Evolutionary conservation across 2,329 filamentous ascomycete species (phyloP), one percentile per base, ranked within the genome.

Genomic region (Diaporthe australafricana): DNA sequence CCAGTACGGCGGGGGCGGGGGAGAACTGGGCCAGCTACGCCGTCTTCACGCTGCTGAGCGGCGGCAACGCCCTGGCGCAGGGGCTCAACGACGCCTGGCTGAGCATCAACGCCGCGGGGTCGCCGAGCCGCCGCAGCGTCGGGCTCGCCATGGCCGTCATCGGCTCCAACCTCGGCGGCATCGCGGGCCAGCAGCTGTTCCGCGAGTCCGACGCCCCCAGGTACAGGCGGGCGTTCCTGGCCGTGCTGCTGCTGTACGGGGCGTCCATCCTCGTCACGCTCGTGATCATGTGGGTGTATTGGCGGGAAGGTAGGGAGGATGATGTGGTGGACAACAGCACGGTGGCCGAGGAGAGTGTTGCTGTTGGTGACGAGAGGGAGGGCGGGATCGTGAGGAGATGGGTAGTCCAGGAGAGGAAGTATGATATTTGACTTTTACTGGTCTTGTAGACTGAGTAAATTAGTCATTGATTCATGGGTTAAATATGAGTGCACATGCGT

Each of bases 101-200:
- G 20, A 74, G 47, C 50, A 73, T 72, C 60, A 75, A 73, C 38
- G 69, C 72, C 11, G 45, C 40, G 17, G 60, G 27, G 25, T 60
- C 72, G 3, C 55, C 6, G 71, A 71, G 12, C 47, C n/a, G n/a
- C n/a, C n/a, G 72, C 4, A 74, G 72, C 32, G 63, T 75, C 17
- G 72, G 72, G 20, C 70, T 75, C 20, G 73, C 72, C 11, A 57
- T 75, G 52, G 74, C 48, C 5, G 73, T 74, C 22, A 75, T 75
- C 50, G 74, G 70, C 7, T 72, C 68, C 22, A 75, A 75, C n/a
- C 42, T 74, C 6, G 72, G 73, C 0, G 74, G 52, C 2, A 22
- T 75, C 9, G 70, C 57, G 2, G 73, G 70, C 1, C 35, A 52
- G 1, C 68, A 74, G 55, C 68, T 75, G 20, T 75, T 75, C 53